These are phyloP conservation scores for Urtica urens DNA, from an alignment of 306 rosid species.

Conservation along the genomic window DNA sequence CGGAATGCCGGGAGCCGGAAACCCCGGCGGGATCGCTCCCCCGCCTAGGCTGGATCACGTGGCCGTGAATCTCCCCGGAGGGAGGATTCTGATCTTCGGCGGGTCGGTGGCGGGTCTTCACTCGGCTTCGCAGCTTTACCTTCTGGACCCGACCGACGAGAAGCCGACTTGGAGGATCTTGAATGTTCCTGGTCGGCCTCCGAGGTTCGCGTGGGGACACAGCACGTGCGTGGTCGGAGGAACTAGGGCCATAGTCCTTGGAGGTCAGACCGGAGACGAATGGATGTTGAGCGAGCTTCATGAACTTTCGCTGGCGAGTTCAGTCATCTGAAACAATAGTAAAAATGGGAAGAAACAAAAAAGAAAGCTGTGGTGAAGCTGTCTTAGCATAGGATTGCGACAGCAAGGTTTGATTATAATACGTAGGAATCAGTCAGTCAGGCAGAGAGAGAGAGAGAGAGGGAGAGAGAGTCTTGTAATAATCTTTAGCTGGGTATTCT, in stretches of 20 bases:
- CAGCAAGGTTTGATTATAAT: constrained; percentile 24
- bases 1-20: constrained; percentile 97
- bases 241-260: constrained; percentile 89
- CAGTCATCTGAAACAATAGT: constrained; percentile 36
- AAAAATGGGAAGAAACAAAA: constrained; percentile 22
- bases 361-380: constrained; percentile 18
- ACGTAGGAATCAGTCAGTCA: constrained; percentile 24
- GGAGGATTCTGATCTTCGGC: constrained; percentile 91
- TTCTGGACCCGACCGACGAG: constrained; percentile 90
- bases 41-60: constrained; percentile 99
- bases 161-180: constrained; percentile 97
- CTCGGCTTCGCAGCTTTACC: constrained; percentile 95
- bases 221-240: constrained; percentile 99
- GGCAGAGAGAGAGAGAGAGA: constrained; percentile 20
- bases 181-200: constrained; percentile 90
- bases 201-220: constrained; percentile 99
- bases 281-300: constrained; percentile 97
- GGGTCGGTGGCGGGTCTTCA: constrained; percentile 99
- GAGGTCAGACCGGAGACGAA: constrained; percentile 99
- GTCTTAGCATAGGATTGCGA: constrained; percentile 22
- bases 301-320: constrained; percentile 87
- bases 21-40: constrained; percentile 95
- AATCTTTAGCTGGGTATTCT: constrained; percentile 39
- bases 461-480: background rate
- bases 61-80: constrained; percentile 95